Percentiles rank a stretch among this genome's conserved stretches.
Conservation (phyloP, 2,329 filamentous ascomycete genomes). For the Aspergillus melleus region DNA sequence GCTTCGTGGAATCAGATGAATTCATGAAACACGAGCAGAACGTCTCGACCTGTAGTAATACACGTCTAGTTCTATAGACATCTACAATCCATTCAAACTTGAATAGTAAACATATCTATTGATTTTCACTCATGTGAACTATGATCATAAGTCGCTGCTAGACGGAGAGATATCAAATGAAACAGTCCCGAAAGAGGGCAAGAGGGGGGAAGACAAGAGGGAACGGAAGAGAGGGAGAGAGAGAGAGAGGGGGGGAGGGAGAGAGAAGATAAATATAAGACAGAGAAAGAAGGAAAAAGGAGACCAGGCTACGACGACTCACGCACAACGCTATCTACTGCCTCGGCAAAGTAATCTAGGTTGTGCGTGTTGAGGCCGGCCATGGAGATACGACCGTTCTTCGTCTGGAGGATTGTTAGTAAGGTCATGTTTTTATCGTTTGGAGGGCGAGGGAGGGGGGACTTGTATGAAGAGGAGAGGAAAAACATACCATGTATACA, state of each 20-base stretch:
- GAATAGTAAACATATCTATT: neutral
- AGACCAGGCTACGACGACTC: conserved; percentile 31
- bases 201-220: conserved; percentile 1
- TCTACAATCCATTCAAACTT: neutral
- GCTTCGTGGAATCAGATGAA: too few species aligned
- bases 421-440: neutral
- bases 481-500: conserved; percentile 48
- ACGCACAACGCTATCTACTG: conserved; percentile 78
- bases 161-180: neutral
- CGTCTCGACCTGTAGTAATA: too few species aligned
- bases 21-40: too few species aligned
- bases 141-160: neutral
- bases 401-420: conserved; percentile 56
- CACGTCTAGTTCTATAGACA: neutral
- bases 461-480: too few species aligned
- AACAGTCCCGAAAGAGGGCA: neutral
- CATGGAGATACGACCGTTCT: conserved; percentile 98
- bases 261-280: neutral
- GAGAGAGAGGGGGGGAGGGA: conserved; percentile 1
- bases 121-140: neutral
- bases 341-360: conserved; percentile 88
- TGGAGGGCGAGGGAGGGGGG: neutral
- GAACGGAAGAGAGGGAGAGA: neutral
- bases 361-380: conserved; percentile 93
- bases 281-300: conserved; percentile 11